Evolutionary conservation across 805 yeast genomes (phyloP), one percentile per base, ranked within the genome.

Genomic region (Starmerella apicola): DNA sequence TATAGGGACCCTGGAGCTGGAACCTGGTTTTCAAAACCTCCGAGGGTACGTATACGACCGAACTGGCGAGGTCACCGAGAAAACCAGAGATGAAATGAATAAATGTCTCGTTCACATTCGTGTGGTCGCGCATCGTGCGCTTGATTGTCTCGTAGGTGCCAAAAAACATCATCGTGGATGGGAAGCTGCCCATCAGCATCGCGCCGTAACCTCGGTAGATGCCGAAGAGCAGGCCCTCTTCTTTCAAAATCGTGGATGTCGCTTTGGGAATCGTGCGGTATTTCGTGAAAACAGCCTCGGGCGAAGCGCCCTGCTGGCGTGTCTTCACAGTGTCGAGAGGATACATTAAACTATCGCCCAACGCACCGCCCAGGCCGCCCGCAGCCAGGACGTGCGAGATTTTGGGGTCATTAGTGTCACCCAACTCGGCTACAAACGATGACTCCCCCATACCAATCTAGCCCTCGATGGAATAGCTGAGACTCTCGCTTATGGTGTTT

Each of bases 281-380:
- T 58, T 82, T 80, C 24, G 19, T 13, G 4, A 39, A 41, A 13
- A 48, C 48, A 5, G 64, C 48, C 17, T 69, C 69, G 48, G 68
- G 65, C 18, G 81, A 77, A 3, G 94, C 81, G n/a, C 95, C 97
- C 57, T 91, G 99, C 58, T 91, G 98, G 46, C 98, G 68, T 2
- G 98, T 91, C 58, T 91, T 91, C 24, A 91, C 95, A 0, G 98
- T 91, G 56, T 91, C 99, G 26, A 91, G 62, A 0, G 97, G 86
- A 60, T 91, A 96, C 96, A 91, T 91, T 23, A 74, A 63, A 1
- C 91, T 71, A 54, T 88, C 98, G 12, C 96, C 97, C 28, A 86
- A 72, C 39, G 82, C 77, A 1, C 97, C 98, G 6, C 98, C 98
- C 36, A 88, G 61, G 0, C 94, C 96, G 31, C 98, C 98, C 0